Evolutionary conservation across 345 rosid species (phyloP), one percentile per base, ranked within the genome.

Genomic region (Eucalyptus tenuipes): DNA sequence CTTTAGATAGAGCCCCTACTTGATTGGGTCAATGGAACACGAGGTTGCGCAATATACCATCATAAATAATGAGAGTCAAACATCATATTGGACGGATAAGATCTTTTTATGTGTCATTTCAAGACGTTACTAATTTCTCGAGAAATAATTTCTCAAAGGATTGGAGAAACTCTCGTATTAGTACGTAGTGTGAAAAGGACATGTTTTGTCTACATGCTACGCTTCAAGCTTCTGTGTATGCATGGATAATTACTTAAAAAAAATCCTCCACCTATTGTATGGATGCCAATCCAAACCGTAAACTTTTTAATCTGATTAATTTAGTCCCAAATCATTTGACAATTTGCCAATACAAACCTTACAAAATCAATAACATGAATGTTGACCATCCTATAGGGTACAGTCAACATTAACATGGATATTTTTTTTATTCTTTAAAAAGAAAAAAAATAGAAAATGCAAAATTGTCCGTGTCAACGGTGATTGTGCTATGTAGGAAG

Each of bases 211-310:
- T 10, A 55, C 10, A 55, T 24, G 61, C 61, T 55, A 25, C 13
- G 29, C 61, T 55, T 22, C 29, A 55, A 55, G 3, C 61, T 55
- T 24, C 29, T 22, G 3, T 24, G 18, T 52, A 52, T 52, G 57
- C 24, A 52, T 17, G 24, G 24, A 52, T 7, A 52, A 52, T 52
- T 7, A 52, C 55, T 52, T 16, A 7, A 52, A 52, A 52, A 18
- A 52, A 52, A 7, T 52, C 55, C 24, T 18, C 2, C 1, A 3
- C 55, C 22, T 52, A 52, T 0, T 4, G 4, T 17, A 52, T 18
- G 14, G 7, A 18, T 52, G 2, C 24, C 55, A 52, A 52, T 52
- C 2, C 9, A 52, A 52, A 52, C 1, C 1, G 0, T 52, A 7
- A 52, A 18, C 2, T 52, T 52, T 52, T 52, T 52, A 52, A 52